Evolutionary conservation across 2,329 filamentous ascomycete genomes (phyloP).

Genomic region (Fusarium brachygibbosum): DNA sequence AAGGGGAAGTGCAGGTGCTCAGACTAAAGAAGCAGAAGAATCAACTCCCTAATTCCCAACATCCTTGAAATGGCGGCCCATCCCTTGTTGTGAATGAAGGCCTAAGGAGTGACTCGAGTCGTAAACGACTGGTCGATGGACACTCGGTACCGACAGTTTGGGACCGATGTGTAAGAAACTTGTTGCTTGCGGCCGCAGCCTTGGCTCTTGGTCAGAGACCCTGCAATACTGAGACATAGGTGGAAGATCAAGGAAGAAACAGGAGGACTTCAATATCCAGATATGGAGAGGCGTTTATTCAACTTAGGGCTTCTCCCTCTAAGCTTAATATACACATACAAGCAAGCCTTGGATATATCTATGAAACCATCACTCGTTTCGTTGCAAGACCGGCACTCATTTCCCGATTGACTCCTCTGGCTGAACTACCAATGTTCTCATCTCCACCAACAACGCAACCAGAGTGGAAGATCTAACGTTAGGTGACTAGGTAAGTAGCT

Average conservation of each 20-base stretch:
- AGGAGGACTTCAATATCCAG: neutral
- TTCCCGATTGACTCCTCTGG: conserved; percentile 20
- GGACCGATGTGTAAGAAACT: conserved; percentile 47
- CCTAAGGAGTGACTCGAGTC: conserved; percentile 36
- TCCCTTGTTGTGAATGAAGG: conserved; percentile 35
- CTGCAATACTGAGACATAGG: conserved; percentile 30
- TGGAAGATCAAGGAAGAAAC: conserved; percentile 15
- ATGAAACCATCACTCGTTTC: neutral
- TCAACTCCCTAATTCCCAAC: conserved; percentile 7
- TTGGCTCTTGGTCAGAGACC: conserved; percentile 21
- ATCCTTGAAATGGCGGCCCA: conserved; percentile 37
- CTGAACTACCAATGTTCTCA: conserved; percentile 27
- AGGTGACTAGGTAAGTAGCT: neutral
- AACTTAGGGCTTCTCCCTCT: neutral
- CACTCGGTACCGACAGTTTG: conserved; percentile 44
- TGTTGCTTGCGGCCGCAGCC: conserved; percentile 35
- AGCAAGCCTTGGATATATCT: conserved; percentile 1
- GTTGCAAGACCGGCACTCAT: neutral
- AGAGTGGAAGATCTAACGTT: neutral
- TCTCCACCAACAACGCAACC: conserved; percentile 32
- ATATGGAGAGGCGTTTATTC: conserved; percentile 7
- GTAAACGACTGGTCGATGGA: conserved; percentile 34
- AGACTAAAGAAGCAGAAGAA: conserved; percentile 14
- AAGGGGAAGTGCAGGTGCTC: conserved; percentile 24
- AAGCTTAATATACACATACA: neutral